phyloP scores from a whole-genome alignment of 1,284 basidiomycete species.

The Paramarasmius palmivorus region DNA sequence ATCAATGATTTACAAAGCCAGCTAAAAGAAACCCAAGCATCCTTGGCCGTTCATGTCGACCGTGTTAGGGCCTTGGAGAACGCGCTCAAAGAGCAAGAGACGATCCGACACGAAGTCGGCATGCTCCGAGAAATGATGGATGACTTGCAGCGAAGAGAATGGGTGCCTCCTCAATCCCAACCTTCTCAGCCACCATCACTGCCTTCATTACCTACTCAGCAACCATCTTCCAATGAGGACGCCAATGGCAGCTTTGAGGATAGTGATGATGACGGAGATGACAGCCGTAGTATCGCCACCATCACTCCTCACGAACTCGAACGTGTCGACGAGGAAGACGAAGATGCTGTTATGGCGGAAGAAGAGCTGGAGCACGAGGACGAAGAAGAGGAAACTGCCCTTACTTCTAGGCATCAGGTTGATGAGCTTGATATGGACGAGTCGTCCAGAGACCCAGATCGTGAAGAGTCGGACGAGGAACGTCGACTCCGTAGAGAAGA shows the following conservation, averaged over 20 bases:
- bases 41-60: conserved; percentile 79
- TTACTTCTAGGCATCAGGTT: conserved; percentile 36
- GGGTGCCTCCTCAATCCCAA: not conserved
- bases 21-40: conserved; percentile 83
- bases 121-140: conserved; percentile 73
- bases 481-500: conserved; percentile 52
- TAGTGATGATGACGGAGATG: conserved; percentile 60
- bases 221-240: conserved; percentile 20
- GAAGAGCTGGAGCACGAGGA: conserved; percentile 12
- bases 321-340: conserved; percentile 74
- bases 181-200: not conserved
- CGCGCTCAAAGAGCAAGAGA: conserved; percentile 86
- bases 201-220: conserved; percentile 3
- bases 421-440: conserved; percentile 27
- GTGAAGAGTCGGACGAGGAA: conserved; percentile 42
- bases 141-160: conserved; percentile 22
- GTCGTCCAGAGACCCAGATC: conserved; percentile 26
- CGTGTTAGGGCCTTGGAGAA: conserved; percentile 84
- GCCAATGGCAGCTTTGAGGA: conserved; percentile 37
- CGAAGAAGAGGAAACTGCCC: no score
- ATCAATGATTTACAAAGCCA: conserved; percentile 76
- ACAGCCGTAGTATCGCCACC: conserved; percentile 60
- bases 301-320: conserved; percentile 70
- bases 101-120: conserved; percentile 80
- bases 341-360: conserved; percentile 49